Evolutionary conservation across 2,329 filamentous ascomycete genomes (phyloP).

Genomic region (Fusarium sp.): DNA sequence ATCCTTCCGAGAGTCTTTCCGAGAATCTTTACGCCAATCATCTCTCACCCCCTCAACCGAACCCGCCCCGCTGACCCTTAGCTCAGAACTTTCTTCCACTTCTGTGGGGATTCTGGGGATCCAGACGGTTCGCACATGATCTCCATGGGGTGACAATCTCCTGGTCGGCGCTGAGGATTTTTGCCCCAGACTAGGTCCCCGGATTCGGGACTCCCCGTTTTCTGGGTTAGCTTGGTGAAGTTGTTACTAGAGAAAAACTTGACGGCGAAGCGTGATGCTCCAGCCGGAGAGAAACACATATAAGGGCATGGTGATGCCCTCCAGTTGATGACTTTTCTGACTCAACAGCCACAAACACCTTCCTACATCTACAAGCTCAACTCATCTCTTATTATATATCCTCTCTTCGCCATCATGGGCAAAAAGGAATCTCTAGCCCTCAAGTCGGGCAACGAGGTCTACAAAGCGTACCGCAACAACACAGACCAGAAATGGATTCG

Average conservation of each 20-base stretch:
- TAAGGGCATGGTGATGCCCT: not conserved
- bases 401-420: constrained; percentile 6
- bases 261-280: not conserved
- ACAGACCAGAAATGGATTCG: constrained; percentile 25
- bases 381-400: not conserved
- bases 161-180: not conserved
- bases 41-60: not conserved
- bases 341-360: not conserved
- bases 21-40: not conserved
- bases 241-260: not conserved
- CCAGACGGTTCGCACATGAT: constrained; percentile 9
- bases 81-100: constrained; percentile 1
- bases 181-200: not conserved
- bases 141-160: constrained; percentile 29
- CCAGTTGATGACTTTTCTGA: not conserved
- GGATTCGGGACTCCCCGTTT: constrained; percentile 1
- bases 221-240: not conserved
- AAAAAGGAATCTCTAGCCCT: not conserved
- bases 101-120: constrained; percentile 22
- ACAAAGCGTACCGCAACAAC: constrained; percentile 19
- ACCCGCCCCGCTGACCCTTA: not conserved
- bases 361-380: not conserved
- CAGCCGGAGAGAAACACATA: constrained; percentile 1
- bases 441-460: constrained; percentile 14
- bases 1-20: constrained; percentile 4